phyloP scores from a whole-genome alignment of 202 grass and related monocot genomes.

The Brachypodium distachyon region DNA sequence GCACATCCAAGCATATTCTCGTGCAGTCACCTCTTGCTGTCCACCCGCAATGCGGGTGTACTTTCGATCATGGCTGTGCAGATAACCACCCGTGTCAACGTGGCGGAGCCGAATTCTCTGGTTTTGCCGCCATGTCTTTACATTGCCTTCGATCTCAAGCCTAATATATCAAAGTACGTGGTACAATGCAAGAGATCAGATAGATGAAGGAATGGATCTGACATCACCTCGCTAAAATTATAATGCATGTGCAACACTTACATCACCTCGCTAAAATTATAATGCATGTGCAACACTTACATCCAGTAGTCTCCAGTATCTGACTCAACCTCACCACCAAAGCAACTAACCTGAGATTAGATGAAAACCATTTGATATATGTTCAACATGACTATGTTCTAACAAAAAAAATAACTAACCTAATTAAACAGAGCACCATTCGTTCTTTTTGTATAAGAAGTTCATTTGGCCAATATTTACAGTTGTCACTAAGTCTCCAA shows the following conservation, averaged over 20 bases:
- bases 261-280: too few relatives aligned
- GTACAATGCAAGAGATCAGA: background rate
- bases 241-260: slow-evolving; percentile 21
- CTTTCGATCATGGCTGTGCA: slow-evolving; percentile 85
- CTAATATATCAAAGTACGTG: slow-evolving; percentile 30
- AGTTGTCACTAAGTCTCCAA: background rate
- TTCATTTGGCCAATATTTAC: background rate
- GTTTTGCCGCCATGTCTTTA: slow-evolving; percentile 70
- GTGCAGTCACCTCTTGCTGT: slow-evolving; percentile 77
- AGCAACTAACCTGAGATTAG: slow-evolving; percentile 76
- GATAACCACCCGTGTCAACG: slow-evolving; percentile 71
- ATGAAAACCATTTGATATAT: background rate
- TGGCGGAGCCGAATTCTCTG: slow-evolving; percentile 67
- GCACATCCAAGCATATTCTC: background rate
- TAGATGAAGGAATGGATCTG: background rate
- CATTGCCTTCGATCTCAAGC: slow-evolving; percentile 62
- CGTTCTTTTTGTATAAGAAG: background rate
- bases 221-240: background rate
- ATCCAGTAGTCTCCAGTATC: slow-evolving; percentile 89
- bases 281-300: slow-evolving; percentile 30
- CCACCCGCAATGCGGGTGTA: slow-evolving; percentile 78
- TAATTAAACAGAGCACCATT: background rate
- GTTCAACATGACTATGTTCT: background rate
- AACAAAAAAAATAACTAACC: background rate
- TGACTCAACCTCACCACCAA: slow-evolving; percentile 66